Conservation (phyloP, 2,329 filamentous ascomycete species). For the Penicillium concentricum region DNA sequence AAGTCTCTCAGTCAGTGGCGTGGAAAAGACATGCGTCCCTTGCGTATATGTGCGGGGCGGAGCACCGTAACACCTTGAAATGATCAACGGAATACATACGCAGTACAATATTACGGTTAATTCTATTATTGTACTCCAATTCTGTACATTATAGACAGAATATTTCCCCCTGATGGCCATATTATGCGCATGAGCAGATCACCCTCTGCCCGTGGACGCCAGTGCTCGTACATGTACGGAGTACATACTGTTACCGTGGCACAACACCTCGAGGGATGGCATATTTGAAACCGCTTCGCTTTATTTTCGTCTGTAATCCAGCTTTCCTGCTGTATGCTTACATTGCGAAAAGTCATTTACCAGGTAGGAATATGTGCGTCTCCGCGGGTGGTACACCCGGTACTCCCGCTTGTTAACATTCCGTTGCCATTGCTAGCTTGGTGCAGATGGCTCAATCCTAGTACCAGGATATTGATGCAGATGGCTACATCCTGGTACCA, state of each 20-base stretch:
- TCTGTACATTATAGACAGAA: neutral
- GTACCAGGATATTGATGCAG: slow-evolving; percentile 11
- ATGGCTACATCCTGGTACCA: slow-evolving; percentile 6
- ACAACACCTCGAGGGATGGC: neutral
- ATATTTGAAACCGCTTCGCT: neutral
- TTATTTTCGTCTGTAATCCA: neutral
- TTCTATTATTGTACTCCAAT: neutral
- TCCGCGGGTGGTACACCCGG: neutral
- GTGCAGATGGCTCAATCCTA: slow-evolving; percentile 8
- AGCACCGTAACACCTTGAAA: slow-evolving; percentile 1
- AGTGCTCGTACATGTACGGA: neutral
- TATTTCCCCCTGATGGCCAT: neutral
- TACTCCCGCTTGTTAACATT: neutral
- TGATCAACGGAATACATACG: neutral
- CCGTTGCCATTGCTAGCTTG: slow-evolving; percentile 5
- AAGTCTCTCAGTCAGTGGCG: neutral
- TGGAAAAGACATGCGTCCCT: slow-evolving; percentile 6
- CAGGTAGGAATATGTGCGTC: neutral
- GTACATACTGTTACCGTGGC: neutral
- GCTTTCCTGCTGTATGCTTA: neutral
- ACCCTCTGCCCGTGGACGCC: neutral
- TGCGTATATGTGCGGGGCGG: slow-evolving; percentile 5
- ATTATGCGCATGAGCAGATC: neutral
- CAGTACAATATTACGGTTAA: neutral
- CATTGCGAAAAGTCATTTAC: neutral